Conservation (phyloP, 2,329 filamentous ascomycete species). For the Arachnomyces sp. region DNA sequence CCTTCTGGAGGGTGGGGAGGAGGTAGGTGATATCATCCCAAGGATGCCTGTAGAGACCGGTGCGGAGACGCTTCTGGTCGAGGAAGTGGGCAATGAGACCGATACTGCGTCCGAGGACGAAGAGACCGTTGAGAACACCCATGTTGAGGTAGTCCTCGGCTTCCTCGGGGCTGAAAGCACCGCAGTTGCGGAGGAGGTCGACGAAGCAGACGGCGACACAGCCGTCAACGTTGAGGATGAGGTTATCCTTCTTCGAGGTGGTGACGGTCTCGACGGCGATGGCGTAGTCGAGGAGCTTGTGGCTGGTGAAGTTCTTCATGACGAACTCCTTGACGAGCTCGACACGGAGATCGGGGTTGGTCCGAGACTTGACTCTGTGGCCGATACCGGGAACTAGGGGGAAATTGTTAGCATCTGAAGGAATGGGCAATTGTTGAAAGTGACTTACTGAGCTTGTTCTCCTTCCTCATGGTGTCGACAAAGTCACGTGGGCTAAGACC, state of each 20-base stretch:
- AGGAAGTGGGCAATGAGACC: constrained; percentile 99
- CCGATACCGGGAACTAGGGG: constrained; percentile 79
- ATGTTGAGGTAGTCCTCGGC: constrained; percentile 98
- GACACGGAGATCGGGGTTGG: constrained; percentile 99
- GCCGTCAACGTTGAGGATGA: constrained; percentile 98
- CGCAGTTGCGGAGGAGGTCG: constrained; percentile 93
- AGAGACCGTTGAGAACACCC: constrained; percentile 98
- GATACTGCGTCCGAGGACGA: constrained; percentile 93
- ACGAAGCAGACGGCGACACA: constrained; percentile 99
- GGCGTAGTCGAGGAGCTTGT: constrained; percentile 98
- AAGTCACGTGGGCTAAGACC: constrained; percentile 97
- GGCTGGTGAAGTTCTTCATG: constrained; percentile 90
- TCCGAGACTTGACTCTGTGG: constrained; percentile 98
- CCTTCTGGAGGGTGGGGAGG: constrained; percentile 67
- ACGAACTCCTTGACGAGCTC: constrained; percentile 99
- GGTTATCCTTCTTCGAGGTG: constrained; percentile 99
- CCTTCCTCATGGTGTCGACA: constrained; percentile 97
- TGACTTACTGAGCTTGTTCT: constrained; percentile 87
- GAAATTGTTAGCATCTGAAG: constrained; percentile 20
- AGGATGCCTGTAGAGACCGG: constrained; percentile 96
- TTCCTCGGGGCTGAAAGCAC: constrained; percentile 91
- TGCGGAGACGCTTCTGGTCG: constrained; percentile 98
- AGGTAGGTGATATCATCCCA: constrained; percentile 98
- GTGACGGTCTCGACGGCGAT: constrained; percentile 96
- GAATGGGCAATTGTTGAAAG: constrained; percentile 1